Evolutionary conservation across 257 asterid genomes (phyloP).

Genomic region (Craterostigma plantagineum): DNA sequence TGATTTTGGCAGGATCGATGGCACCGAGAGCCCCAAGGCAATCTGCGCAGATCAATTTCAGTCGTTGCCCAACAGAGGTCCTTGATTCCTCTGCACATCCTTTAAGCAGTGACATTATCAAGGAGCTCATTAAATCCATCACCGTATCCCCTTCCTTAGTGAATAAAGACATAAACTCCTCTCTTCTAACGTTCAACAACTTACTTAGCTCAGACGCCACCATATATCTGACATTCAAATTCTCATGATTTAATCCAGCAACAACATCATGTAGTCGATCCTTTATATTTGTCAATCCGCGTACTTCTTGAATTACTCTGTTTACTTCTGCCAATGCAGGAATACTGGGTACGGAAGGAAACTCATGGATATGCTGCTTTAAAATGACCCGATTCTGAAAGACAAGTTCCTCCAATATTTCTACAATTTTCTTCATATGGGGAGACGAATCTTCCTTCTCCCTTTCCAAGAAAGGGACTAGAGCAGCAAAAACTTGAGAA

Average conservation of each 20-base stretch:
- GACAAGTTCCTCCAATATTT: conserved; percentile 86
- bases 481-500: conserved; percentile 96
- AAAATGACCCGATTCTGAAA: conserved; percentile 49
- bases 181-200: conserved; percentile 54
- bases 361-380: conserved; percentile 67
- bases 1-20: conserved; percentile 89
- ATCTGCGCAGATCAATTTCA: conserved; percentile 80
- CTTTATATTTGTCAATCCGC: conserved; percentile 54
- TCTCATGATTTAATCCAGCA: conserved; percentile 83
- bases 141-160: conserved; percentile 55
- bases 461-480: conserved; percentile 78
- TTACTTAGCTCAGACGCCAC: conserved; percentile 86
- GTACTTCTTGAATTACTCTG: conserved; percentile 71
- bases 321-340: conserved; percentile 72
- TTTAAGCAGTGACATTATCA: conserved; percentile 73
- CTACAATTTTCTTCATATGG: conserved; percentile 48
- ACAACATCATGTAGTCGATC: conserved; percentile 75
- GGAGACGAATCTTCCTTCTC: conserved; percentile 40
- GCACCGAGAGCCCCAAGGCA: conserved; percentile 98
- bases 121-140: conserved; percentile 68
- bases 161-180: conserved; percentile 47
- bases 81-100: conserved; percentile 98
- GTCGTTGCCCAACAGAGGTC: conserved; percentile 72
- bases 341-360: conserved; percentile 80
- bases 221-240: conserved; percentile 88